phyloP scores from a whole-genome alignment of 345 rosid genomes.

The Linum trigynum region DNA sequence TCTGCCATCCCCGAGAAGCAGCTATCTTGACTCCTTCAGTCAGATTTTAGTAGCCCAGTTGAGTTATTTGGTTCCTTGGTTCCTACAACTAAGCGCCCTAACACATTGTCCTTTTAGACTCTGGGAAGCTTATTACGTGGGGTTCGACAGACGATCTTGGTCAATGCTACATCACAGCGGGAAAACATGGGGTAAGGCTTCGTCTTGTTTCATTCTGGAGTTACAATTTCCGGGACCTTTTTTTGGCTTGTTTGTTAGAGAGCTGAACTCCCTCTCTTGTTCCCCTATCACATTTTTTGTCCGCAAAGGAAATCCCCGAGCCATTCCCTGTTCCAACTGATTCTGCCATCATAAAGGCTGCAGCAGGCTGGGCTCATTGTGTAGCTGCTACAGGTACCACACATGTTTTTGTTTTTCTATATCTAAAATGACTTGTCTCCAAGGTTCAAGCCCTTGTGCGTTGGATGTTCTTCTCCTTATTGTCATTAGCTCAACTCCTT shows the following conservation, averaged over 20 bases:
- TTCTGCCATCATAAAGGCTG: constrained; percentile 57
- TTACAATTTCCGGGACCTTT: constrained; percentile 6
- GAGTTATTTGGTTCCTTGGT: neutral
- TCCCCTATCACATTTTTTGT: neutral
- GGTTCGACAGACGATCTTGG: constrained; percentile 97
- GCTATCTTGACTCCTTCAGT: neutral
- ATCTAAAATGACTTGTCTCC: no score
- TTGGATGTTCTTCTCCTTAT: no score
- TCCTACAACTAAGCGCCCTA: neutral
- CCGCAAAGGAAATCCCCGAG: constrained; percentile 73
- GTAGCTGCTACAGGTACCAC: constrained; percentile 71
- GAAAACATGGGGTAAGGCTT: constrained; percentile 80
- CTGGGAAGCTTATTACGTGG: constrained; percentile 97
- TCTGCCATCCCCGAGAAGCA: neutral
- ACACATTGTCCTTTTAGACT: constrained; percentile 33
- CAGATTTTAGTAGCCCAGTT: neutral
- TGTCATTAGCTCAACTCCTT: no score
- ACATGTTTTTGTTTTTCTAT: no score
- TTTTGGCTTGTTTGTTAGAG: neutral
- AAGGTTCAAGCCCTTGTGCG: no score
- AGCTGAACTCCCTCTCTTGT: constrained; percentile 9
- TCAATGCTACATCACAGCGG: constrained; percentile 94
- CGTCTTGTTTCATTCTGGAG: constrained; percentile 3
- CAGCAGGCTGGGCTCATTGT: constrained; percentile 98
- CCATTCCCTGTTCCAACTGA: constrained; percentile 88